Evolutionary conservation across 768 basidiomycete genomes (phyloP).

Genomic region (Naganishia randhawae): DNA sequence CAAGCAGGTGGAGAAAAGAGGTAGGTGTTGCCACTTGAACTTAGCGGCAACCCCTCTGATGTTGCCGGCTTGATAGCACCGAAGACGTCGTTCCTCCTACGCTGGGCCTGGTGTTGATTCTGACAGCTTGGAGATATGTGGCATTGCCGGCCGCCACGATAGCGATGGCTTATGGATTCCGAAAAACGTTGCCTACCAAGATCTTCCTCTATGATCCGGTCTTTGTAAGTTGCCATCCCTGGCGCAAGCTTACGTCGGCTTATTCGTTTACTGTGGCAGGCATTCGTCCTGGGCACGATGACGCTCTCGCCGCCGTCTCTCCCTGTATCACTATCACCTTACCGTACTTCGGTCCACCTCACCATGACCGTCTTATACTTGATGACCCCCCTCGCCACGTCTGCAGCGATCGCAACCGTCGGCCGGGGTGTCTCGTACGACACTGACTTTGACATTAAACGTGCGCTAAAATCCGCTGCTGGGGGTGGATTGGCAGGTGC

Average conservation of each 20-base stretch:
- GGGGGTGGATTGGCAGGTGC: conserved; percentile 90
- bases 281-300: conserved; percentile 41
- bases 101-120: conserved; percentile 39
- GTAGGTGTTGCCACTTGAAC: conserved; percentile 31
- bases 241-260: not conserved
- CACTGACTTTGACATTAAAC: conserved; percentile 69
- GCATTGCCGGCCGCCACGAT: conserved; percentile 39
- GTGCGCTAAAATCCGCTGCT: conserved; percentile 73
- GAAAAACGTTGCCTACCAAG: conserved; percentile 40
- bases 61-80: not conserved
- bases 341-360: conserved; percentile 40
- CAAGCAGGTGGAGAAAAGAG: conserved; percentile 34
- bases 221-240: conserved; percentile 37
- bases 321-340: conserved; percentile 34
- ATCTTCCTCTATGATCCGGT: conserved; percentile 45
- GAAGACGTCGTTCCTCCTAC: conserved; percentile 43
- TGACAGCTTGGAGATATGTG: conserved; percentile 42
- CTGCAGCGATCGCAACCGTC: conserved; percentile 37
- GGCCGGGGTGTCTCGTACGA: conserved; percentile 44
- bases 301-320: conserved; percentile 40
- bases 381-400: conserved; percentile 38
- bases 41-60: not conserved
- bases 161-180: conserved; percentile 41
- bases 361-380: conserved; percentile 36
- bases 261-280: conserved; percentile 28